phyloP scores from a whole-genome alignment of 108 stramenopile species.

The Craspedostauros australis region DNA sequence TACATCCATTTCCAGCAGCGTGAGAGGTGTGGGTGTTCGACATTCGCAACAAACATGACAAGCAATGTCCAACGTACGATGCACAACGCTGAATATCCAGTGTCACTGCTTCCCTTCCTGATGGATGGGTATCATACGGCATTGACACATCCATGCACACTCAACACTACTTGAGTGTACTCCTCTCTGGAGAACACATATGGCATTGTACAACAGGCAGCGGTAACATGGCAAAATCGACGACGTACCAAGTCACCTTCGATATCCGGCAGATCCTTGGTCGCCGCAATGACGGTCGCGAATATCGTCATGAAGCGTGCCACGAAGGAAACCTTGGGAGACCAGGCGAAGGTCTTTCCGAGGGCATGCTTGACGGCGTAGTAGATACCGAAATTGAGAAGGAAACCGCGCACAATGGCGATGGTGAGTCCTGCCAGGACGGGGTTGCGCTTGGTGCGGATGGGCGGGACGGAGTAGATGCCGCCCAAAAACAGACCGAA shows the following conservation, averaged over 20 bases:
- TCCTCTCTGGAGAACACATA: no score
- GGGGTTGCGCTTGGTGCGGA: slow-evolving; percentile 89
- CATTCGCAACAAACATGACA: no score
- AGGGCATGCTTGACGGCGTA: slow-evolving; percentile 95
- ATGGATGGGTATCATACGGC: no score
- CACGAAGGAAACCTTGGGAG: slow-evolving; percentile 88
- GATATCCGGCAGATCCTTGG: slow-evolving; percentile 93
- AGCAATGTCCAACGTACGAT: no score
- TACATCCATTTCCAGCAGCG: no score
- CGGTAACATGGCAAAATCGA: neutral
- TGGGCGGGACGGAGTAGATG: slow-evolving; percentile 90
- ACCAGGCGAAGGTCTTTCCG: slow-evolving; percentile 84
- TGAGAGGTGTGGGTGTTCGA: no score
- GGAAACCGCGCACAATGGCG: slow-evolving; percentile 91
- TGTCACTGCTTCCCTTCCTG: no score
- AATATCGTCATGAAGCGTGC: slow-evolving; percentile 94
- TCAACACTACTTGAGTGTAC: no score
- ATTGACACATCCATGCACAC: no score
- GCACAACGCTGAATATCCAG: no score
- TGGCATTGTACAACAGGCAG: no score
- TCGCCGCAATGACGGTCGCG: slow-evolving; percentile 91
- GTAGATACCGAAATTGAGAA: slow-evolving; percentile 95
- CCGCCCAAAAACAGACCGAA: slow-evolving; percentile 82
- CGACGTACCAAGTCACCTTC: slow-evolving; percentile 82
- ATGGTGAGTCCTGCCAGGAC: slow-evolving; percentile 89